These are phyloP conservation scores for Dactylellina drechsleri DNA, from an alignment of 2,329 filamentous ascomycete genomes.

Conservation along the genomic window DNA sequence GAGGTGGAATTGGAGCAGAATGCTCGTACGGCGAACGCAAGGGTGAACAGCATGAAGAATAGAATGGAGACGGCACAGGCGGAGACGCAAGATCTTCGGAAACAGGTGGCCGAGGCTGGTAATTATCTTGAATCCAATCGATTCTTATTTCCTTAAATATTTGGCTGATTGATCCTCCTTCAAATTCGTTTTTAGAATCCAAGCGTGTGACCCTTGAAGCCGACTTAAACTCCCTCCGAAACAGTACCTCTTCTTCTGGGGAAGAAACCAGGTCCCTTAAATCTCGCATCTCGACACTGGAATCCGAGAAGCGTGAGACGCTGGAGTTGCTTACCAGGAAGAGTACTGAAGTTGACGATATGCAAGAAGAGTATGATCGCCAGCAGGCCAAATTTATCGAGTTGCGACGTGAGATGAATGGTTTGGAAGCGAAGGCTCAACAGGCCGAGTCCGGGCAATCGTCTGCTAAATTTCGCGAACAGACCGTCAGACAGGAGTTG, in stretches of 20 bases:
- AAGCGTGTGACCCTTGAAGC: slow-evolving; percentile 79
- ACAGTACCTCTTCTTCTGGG: slow-evolving; percentile 77
- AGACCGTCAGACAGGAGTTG: slow-evolving; percentile 88
- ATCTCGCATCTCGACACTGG: slow-evolving; percentile 83
- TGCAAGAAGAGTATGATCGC: slow-evolving; percentile 84
- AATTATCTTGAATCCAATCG: slow-evolving; percentile 39
- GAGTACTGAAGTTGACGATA: slow-evolving; percentile 82
- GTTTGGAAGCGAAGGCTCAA: slow-evolving; percentile 84
- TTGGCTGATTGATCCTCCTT: slow-evolving; percentile 23
- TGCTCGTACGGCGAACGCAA: slow-evolving; percentile 82
- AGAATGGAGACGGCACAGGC: slow-evolving; percentile 84
- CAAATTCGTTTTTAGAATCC: slow-evolving; percentile 70
- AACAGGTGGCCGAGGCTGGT: slow-evolving; percentile 86
- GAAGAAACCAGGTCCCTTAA: slow-evolving; percentile 80
- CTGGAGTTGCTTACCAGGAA: slow-evolving; percentile 89
- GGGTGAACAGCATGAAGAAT: slow-evolving; percentile 81
- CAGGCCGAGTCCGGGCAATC: slow-evolving; percentile 80
- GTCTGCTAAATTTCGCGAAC: slow-evolving; percentile 87
- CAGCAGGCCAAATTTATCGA: slow-evolving; percentile 90
- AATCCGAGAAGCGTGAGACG: slow-evolving; percentile 91
- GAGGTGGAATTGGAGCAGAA: slow-evolving; percentile 95
- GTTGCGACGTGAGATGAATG: slow-evolving; percentile 81
- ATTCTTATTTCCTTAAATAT: background rate
- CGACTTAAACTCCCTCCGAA: slow-evolving; percentile 80
- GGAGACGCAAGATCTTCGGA: slow-evolving; percentile 82